phyloP scores from a whole-genome alignment of 208 protist genomes.

The Porcisia hertigi region DNA sequence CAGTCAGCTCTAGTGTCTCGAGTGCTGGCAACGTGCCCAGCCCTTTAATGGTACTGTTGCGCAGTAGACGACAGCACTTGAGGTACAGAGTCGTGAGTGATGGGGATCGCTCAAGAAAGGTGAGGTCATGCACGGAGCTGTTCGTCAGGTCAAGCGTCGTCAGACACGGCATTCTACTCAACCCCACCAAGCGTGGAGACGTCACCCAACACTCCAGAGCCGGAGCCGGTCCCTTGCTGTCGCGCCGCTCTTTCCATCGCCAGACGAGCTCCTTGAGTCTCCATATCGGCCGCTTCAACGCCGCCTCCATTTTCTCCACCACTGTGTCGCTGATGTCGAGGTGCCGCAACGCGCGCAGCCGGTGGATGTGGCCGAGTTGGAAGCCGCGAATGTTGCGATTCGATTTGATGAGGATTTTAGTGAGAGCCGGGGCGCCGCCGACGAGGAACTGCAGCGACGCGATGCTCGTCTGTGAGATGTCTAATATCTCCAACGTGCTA shows the following conservation, averaged over 20 bases:
- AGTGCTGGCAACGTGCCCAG: slow-evolving; percentile 32
- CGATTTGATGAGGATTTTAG: slow-evolving; percentile 40
- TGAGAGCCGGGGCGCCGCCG: slow-evolving; percentile 35
- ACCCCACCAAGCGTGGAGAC: slow-evolving; percentile 36
- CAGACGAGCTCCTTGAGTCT: slow-evolving; percentile 53
- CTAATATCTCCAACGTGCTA: slow-evolving; percentile 43
- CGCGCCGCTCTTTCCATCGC: slow-evolving; percentile 67
- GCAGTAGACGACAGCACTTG: slow-evolving; percentile 42
- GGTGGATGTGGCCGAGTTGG: slow-evolving; percentile 48
- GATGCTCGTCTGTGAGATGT: slow-evolving; percentile 78
- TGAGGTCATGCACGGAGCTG: slow-evolving; percentile 43
- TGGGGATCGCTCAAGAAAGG: slow-evolving; percentile 42
- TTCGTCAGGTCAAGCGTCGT: slow-evolving; percentile 49
- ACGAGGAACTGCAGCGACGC: slow-evolving; percentile 66
- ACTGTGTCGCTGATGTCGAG: slow-evolving; percentile 76
- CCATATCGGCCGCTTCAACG: slow-evolving; percentile 35
- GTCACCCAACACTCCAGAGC: slow-evolving; percentile 58
- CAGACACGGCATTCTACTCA: slow-evolving; percentile 40
- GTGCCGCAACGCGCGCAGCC: slow-evolving; percentile 44
- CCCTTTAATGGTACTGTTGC: slow-evolving; percentile 24
- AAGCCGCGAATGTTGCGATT: slow-evolving; percentile 70
- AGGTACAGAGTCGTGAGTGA: slow-evolving; percentile 37
- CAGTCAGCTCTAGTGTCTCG: slow-evolving; percentile 54
- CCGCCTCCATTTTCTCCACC: slow-evolving; percentile 58
- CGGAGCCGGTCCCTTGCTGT: slow-evolving; percentile 43